Evolutionary conservation across 768 basidiomycete genomes (phyloP), one percentile per base, ranked within the genome.

Genomic region (Amanita inopinata): DNA sequence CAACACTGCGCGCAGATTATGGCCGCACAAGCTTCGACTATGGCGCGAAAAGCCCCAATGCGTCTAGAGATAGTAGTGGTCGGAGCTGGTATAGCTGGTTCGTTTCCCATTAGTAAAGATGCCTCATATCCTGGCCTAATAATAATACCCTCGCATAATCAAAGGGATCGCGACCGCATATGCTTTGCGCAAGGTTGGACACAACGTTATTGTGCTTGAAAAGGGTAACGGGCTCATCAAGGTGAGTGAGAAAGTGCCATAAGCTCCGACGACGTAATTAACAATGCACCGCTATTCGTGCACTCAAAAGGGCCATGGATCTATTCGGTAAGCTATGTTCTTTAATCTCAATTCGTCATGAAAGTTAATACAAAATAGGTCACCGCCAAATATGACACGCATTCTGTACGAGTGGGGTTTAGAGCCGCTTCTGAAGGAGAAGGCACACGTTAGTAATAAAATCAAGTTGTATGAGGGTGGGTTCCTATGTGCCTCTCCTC

Each of bases 181-280:
- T 49, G 62, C 72, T 11, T 62, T 83, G 31, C 65, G 65, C 33
- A 68, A 66, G 50, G 70, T 70, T 4, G 80, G 80, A 4, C 80
- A 83, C 57, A 59, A 63, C 23, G 79, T 80, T n/a, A 60, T 68
- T 2, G 67, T 83, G 2, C 55, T 81, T 15, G 80, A 82, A 53
- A 61, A 65, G 46, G 58, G 56, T 12, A 61, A 65, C 43, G 69
- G 15, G 37, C 23, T 38, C 15, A n/a, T 14, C 8, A 25, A 25
- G 23, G 12, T 38, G 34, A 35, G 34, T 17, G 12, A 5, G 4
- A 17, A 10, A 14, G 19, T 35, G n/a, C 14, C 9, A 15, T 20
- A 17, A 17, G 4, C n/a, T 35, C 34, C 10, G 10, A 17, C 34
- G 18, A 35, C 10, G 14, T 17, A 35, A 17, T 35, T 18, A 35